phyloP scores from a whole-genome alignment of 345 rosid genomes.

The Gossypium longicalyx region DNA sequence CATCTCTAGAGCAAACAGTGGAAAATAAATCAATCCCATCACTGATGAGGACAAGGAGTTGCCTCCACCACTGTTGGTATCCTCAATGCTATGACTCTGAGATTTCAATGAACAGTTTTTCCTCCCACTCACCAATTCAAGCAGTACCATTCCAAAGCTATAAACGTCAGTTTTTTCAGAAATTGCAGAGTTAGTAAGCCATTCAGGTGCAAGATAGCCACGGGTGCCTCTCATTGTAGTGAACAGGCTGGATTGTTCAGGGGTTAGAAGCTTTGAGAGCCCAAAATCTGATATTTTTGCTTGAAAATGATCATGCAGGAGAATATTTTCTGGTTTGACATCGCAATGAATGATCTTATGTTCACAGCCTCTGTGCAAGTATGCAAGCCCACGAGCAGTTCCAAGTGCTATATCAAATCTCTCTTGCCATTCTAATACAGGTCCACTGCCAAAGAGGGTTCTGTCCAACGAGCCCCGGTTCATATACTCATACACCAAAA shows the following conservation, averaged over 20 bases:
- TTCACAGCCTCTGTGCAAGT: slow-evolving; percentile 66
- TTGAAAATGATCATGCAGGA: slow-evolving; percentile 58
- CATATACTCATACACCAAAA: slow-evolving; percentile 78
- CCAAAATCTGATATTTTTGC: slow-evolving; percentile 75
- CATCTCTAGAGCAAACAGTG: slow-evolving; percentile 79
- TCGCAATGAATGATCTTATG: slow-evolving; percentile 72
- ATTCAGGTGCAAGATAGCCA: slow-evolving; percentile 81
- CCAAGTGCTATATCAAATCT: slow-evolving; percentile 68
- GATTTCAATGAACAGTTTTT: slow-evolving; percentile 51
- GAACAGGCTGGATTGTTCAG: slow-evolving; percentile 62
- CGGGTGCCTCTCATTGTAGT: slow-evolving; percentile 83
- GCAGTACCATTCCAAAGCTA: slow-evolving; percentile 81
- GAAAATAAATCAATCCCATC: slow-evolving; percentile 55
- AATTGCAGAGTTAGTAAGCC: slow-evolving; percentile 71
- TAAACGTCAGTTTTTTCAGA: slow-evolving; percentile 81
- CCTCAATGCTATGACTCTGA: slow-evolving; percentile 40
- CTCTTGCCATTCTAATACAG: slow-evolving; percentile 69
- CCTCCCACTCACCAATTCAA: slow-evolving; percentile 74
- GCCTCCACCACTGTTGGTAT: slow-evolving; percentile 29
- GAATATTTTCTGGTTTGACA: slow-evolving; percentile 72
- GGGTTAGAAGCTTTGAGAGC: slow-evolving; percentile 59
- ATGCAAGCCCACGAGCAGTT: slow-evolving; percentile 79
- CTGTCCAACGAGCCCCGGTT: slow-evolving; percentile 61
- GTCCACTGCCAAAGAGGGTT: slow-evolving; percentile 45
- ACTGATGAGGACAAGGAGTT: slow-evolving; percentile 36